These are phyloP conservation scores for Suillus ampliporus DNA, from an alignment of 768 basidiomycete species.

Conservation along the genomic window DNA sequence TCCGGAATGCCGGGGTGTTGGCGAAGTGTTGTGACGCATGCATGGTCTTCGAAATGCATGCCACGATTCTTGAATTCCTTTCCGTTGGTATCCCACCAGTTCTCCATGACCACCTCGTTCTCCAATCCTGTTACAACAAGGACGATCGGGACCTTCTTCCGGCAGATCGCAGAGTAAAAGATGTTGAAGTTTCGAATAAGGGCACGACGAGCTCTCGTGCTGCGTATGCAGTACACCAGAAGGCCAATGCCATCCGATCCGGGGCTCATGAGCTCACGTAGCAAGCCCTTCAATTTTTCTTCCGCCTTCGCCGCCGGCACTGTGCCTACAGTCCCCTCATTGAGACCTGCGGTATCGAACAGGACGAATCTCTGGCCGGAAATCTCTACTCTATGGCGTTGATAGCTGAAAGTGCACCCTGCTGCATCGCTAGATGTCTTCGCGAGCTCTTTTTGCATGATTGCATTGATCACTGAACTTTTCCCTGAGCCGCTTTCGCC, in stretches of 20 bases:
- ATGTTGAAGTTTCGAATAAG: slow-evolving; percentile 42
- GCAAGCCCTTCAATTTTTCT: slow-evolving; percentile 24
- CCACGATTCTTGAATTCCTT: slow-evolving; percentile 35
- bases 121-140: slow-evolving; percentile 48
- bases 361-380: slow-evolving; percentile 16
- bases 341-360: slow-evolving; percentile 47
- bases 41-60: slow-evolving; percentile 45
- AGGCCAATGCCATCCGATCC: slow-evolving; percentile 41
- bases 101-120: slow-evolving; percentile 36
- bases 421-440: slow-evolving; percentile 13
- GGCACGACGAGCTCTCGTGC: slow-evolving; percentile 37
- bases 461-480: slow-evolving; percentile 34
- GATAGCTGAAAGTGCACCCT: slow-evolving; percentile 25
- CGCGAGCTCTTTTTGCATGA: slow-evolving; percentile 16
- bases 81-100: slow-evolving; percentile 42
- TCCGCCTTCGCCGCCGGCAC: slow-evolving; percentile 19
- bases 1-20: slow-evolving; percentile 9
- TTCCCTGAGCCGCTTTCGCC: slow-evolving; percentile 33
- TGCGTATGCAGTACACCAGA: slow-evolving; percentile 45
- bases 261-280: slow-evolving; percentile 23
- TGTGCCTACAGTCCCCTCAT: slow-evolving; percentile 29
- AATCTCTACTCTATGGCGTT: slow-evolving; percentile 10
- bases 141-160: slow-evolving; percentile 43
- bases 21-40: slow-evolving; percentile 46
- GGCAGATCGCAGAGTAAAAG: slow-evolving; percentile 46